Percentiles rank a stretch among this genome's conserved stretches.
phyloP scores from a whole-genome alignment of 176 grass and related monocot genomes.

The Rhynchospora pubera region DNA sequence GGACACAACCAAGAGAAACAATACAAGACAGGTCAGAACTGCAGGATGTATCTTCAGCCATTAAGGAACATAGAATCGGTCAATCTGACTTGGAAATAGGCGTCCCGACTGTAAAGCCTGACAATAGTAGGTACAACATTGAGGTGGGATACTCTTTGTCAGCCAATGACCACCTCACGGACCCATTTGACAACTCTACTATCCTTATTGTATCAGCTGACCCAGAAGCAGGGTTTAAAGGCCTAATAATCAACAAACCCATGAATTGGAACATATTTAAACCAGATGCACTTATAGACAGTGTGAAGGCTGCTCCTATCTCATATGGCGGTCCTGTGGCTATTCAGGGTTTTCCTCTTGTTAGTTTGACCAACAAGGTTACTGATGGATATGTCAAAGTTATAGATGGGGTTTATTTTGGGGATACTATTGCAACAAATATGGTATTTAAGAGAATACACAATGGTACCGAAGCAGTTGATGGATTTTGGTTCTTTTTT shows the following conservation, averaged over 20 bases:
- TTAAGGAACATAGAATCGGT: slow-evolving; percentile 26
- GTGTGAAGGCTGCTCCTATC: slow-evolving; percentile 46
- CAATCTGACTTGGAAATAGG: neutral
- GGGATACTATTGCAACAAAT: slow-evolving; percentile 48
- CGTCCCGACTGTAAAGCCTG: neutral
- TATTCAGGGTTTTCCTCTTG: slow-evolving; percentile 56
- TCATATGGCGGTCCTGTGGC: slow-evolving; percentile 81
- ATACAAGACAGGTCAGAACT: slow-evolving; percentile 24
- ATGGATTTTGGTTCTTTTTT: slow-evolving; percentile 76
- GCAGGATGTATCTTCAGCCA: slow-evolving; percentile 22
- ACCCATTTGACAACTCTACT: slow-evolving; percentile 57
- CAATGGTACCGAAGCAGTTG: slow-evolving; percentile 29
- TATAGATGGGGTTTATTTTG: slow-evolving; percentile 52
- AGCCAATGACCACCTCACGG: slow-evolving; percentile 49
- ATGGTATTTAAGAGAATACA: slow-evolving; percentile 36
- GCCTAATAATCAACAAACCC: slow-evolving; percentile 75
- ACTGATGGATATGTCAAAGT: slow-evolving; percentile 53
- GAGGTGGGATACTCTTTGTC: slow-evolving; percentile 42
- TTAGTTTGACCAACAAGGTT: slow-evolving; percentile 52
- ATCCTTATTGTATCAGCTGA: slow-evolving; percentile 58
- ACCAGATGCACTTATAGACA: slow-evolving; percentile 44
- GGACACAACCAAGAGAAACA: slow-evolving; percentile 23
- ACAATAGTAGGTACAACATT: slow-evolving; percentile 20
- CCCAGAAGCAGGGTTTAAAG: slow-evolving; percentile 52
- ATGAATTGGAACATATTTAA: slow-evolving; percentile 75